Percentiles rank a stretch among this genome's conserved stretches.
These are phyloP conservation scores for Nemophila menziesii DNA, from an alignment of 257 asterid genomes.

Conservation along the genomic window DNA sequence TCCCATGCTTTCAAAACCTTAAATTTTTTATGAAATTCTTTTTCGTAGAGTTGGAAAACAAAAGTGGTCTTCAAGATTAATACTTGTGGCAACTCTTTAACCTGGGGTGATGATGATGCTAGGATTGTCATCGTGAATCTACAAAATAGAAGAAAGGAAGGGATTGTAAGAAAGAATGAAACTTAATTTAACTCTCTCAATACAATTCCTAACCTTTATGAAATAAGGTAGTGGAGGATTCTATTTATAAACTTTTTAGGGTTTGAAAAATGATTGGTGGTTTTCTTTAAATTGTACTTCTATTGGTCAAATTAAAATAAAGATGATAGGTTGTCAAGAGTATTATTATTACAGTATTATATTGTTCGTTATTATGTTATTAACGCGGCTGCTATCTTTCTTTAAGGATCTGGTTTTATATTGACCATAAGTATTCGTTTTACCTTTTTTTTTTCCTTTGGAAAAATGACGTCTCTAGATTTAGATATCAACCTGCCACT, in stretches of 20 bases:
- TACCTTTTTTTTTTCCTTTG: too few relatives aligned
- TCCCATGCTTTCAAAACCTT: constrained; percentile 18
- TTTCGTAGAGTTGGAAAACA: constrained; percentile 10
- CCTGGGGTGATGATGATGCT: not conserved
- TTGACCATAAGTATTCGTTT: too few relatives aligned
- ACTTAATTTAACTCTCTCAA: not conserved
- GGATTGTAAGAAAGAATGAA: not conserved
- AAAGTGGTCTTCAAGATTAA: constrained; percentile 9
- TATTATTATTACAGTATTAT: too few relatives aligned
- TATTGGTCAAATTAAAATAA: too few relatives aligned
- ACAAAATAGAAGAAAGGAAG: not conserved
- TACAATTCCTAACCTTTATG: not conserved
- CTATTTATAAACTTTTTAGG: not conserved
- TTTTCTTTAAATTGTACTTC: too few relatives aligned
- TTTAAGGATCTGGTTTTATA: too few relatives aligned
- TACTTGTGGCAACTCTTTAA: constrained; percentile 8
- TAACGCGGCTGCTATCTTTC: too few relatives aligned
- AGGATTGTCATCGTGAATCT: not conserved
- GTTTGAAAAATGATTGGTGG: not conserved
- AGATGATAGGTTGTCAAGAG: too few relatives aligned
- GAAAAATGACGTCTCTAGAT: too few relatives aligned
- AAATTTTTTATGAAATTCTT: constrained; percentile 12
- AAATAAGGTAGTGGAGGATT: not conserved
- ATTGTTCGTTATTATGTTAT: too few relatives aligned
- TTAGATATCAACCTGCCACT: too few relatives aligned